Conservation (phyloP, 2,329 filamentous ascomycete species). For the Cordyceps sp. region DNA sequence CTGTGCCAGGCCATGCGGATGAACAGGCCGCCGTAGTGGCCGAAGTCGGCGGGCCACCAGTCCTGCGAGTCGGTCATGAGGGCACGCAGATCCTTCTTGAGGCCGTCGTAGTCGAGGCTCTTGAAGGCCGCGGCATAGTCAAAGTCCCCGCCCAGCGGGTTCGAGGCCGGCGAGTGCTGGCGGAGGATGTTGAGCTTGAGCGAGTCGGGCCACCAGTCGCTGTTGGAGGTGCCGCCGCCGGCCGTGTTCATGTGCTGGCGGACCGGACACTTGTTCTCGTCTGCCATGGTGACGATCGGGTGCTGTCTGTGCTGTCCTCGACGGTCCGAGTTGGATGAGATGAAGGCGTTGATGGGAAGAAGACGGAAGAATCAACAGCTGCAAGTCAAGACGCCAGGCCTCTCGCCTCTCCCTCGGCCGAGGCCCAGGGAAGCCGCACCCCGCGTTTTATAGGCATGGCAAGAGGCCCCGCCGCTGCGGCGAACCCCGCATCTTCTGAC, state of each 20-base stretch:
- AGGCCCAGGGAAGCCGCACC: too few species aligned
- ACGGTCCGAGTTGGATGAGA: too few species aligned
- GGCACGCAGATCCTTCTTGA: slow-evolving; percentile 58
- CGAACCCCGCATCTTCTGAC: slow-evolving; percentile 1
- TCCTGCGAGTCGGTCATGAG: slow-evolving; percentile 67
- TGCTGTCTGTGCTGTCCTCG: too few species aligned
- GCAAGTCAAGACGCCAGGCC: too few species aligned
- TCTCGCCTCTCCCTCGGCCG: too few species aligned
- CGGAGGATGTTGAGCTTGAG: slow-evolving; percentile 56
- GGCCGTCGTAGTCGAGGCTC: slow-evolving; percentile 35
- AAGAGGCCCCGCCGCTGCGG: not conserved
- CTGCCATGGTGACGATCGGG: too few species aligned
- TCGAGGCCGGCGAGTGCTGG: slow-evolving; percentile 46
- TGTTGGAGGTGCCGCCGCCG: slow-evolving; percentile 50
- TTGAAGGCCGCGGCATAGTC: slow-evolving; percentile 61
- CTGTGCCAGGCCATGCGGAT: slow-evolving; percentile 72
- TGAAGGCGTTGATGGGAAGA: not conserved
- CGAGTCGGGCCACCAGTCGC: slow-evolving; percentile 59
- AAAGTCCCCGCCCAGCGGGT: slow-evolving; percentile 49
- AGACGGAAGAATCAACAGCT: too few species aligned
- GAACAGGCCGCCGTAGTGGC: slow-evolving; percentile 67
- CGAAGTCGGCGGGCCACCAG: slow-evolving; percentile 71
- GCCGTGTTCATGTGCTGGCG: slow-evolving; percentile 20
- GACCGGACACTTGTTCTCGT: slow-evolving; percentile 16
- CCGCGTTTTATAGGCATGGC: too few species aligned